A percentile compares a stretch with the other conserved stretches of the same genome.
These are phyloP conservation scores for Aspergillus kassunensis DNA, from an alignment of 495 filamentous ascomycete species.

Conservation along the genomic window DNA sequence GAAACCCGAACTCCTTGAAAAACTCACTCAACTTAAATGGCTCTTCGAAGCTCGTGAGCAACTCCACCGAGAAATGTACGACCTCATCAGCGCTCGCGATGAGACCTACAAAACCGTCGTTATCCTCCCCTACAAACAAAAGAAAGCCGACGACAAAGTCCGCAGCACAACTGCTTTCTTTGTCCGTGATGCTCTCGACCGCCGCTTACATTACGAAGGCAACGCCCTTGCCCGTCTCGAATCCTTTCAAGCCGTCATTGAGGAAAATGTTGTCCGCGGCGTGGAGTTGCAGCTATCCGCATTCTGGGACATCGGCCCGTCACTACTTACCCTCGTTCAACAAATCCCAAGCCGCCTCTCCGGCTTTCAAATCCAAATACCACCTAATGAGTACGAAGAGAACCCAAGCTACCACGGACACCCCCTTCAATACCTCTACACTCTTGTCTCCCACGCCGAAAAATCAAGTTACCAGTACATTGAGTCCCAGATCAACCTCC, in stretches of 20 bases:
- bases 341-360: conserved; percentile 62
- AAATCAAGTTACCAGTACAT: conserved; percentile 95
- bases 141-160: conserved; percentile 67
- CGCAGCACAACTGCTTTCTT: conserved; percentile 78
- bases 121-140: conserved; percentile 71
- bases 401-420: conserved; percentile 74
- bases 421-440: conserved; percentile 85
- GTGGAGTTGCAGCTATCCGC: conserved; percentile 87
- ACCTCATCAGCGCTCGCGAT: conserved; percentile 77
- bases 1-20: conserved; percentile 89
- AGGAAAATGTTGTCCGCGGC: conserved; percentile 78
- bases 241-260: conserved; percentile 75
- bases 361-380: conserved; percentile 64
- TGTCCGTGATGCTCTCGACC: conserved; percentile 64
- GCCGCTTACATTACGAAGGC: conserved; percentile 59
- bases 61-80: conserved; percentile 77
- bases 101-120: conserved; percentile 80
- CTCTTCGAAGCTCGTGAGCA: conserved; percentile 90
- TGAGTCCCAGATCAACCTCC: conserved; percentile 85
- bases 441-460: conserved; percentile 77
- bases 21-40: conserved; percentile 93
- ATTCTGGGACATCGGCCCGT: conserved; percentile 97
- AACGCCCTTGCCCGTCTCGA: conserved; percentile 66
- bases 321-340: conserved; percentile 68
- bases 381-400: conserved; percentile 72